These are phyloP conservation scores for Chaetomium tenue DNA, from an alignment of 495 filamentous ascomycete species.

Conservation along the genomic window DNA sequence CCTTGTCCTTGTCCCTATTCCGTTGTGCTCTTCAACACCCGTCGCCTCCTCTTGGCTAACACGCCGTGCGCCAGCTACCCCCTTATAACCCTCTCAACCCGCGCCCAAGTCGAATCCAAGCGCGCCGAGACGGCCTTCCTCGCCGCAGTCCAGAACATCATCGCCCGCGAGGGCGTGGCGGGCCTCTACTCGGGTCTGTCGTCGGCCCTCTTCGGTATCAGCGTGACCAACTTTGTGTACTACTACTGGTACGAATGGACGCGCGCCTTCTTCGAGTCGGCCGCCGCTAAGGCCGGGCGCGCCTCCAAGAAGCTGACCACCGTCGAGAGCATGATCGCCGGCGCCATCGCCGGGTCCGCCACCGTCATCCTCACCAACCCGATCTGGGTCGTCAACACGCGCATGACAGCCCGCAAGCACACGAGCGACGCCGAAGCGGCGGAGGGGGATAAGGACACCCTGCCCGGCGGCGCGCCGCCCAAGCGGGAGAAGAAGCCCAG, in stretches of 20 bases:
- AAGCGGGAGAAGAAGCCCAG: constrained; percentile 49
- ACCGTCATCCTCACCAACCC: constrained; percentile 96
- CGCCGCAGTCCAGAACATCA: constrained; percentile 78
- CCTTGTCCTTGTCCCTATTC: constrained; percentile 11
- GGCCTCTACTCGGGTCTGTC: constrained; percentile 90
- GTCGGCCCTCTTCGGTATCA: constrained; percentile 93
- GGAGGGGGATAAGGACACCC: constrained; percentile 1
- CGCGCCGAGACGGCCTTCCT: constrained; percentile 79
- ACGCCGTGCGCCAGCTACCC: constrained; percentile 61
- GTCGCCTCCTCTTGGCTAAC: neutral
- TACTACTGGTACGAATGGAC: constrained; percentile 99
- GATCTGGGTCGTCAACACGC: constrained; percentile 98
- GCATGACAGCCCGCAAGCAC: constrained; percentile 86
- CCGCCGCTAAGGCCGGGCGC: constrained; percentile 71
- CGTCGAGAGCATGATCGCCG: constrained; percentile 86
- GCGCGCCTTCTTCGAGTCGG: constrained; percentile 79
- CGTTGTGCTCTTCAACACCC: constrained; percentile 7
- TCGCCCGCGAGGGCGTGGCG: constrained; percentile 81
- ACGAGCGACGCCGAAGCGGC: constrained; percentile 35
- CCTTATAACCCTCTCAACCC: constrained; percentile 94
- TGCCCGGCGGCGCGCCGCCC: constrained; percentile 32
- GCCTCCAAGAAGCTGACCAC: constrained; percentile 82
- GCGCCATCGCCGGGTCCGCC: constrained; percentile 89
- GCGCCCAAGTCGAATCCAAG: constrained; percentile 96
- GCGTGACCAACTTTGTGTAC: constrained; percentile 98